Percentiles rank a stretch among this genome's conserved stretches.
These are phyloP conservation scores for Colletotrichum camelliae DNA, from an alignment of 2,329 filamentous ascomycete genomes.

Conservation along the genomic window DNA sequence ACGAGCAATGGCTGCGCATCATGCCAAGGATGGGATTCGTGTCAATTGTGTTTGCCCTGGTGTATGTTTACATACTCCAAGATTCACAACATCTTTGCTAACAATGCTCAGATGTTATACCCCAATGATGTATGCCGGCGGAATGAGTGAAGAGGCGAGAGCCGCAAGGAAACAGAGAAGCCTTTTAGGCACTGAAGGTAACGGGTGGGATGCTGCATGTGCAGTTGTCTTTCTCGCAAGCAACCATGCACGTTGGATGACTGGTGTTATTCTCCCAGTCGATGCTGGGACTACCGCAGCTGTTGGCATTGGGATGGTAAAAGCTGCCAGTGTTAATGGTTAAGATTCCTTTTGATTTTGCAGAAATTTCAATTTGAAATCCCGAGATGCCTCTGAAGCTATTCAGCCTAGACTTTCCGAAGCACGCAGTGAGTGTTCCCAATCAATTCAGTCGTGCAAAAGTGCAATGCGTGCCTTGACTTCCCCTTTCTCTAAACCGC, in stretches of 20 bases:
- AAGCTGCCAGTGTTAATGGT: constrained; percentile 31
- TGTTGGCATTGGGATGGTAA: constrained; percentile 25
- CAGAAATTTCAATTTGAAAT: not conserved
- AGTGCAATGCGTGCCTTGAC: constrained; percentile 31
- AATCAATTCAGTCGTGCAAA: constrained; percentile 1
- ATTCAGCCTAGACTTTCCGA: not conserved
- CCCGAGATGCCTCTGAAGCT: not conserved
- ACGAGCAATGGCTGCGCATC: constrained; percentile 48
- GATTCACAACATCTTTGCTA: not conserved
- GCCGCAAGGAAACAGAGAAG: constrained; percentile 42
- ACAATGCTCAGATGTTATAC: constrained; percentile 43
- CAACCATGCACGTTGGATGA: constrained; percentile 49
- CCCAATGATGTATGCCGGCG: constrained; percentile 47
- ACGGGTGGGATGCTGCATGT: constrained; percentile 46
- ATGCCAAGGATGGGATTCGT: constrained; percentile 32
- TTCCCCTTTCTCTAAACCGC: constrained; percentile 38
- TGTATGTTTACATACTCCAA: constrained; percentile 31
- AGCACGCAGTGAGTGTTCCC: not conserved
- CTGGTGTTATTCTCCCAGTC: constrained; percentile 43
- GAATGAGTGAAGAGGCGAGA: constrained; percentile 44
- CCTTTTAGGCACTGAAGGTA: constrained; percentile 46
- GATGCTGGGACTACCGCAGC: constrained; percentile 46
- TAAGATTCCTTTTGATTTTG: not conserved
- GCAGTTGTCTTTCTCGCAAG: constrained; percentile 44
- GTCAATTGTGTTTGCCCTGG: constrained; percentile 49